These are phyloP conservation scores for Lepidium sativum DNA, from an alignment of 345 rosid genomes.

Conservation along the genomic window DNA sequence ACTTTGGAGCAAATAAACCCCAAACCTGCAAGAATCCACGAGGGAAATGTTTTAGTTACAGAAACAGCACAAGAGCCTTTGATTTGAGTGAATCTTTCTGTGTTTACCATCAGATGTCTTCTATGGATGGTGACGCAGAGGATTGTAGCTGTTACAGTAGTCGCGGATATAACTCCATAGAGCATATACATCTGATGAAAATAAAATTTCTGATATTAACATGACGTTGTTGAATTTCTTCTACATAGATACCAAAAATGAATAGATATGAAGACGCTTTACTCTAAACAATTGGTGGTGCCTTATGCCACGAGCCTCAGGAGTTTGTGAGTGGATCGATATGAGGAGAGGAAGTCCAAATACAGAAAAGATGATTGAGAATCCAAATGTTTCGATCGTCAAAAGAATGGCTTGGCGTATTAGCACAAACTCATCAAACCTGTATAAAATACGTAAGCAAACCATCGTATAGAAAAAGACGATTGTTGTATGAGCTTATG, in stretches of 20 bases:
- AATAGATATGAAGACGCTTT: slow-evolving; percentile 11
- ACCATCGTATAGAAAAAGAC: neutral
- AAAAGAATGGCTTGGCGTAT: slow-evolving; percentile 87
- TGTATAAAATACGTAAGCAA: slow-evolving; percentile 32
- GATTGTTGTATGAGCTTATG: neutral
- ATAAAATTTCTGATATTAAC: neutral
- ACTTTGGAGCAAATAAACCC: slow-evolving; percentile 92
- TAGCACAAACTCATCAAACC: slow-evolving; percentile 89
- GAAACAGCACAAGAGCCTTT: neutral
- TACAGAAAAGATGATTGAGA: slow-evolving; percentile 68
- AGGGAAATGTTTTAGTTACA: neutral
- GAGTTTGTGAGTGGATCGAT: slow-evolving; percentile 12
- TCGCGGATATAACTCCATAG: slow-evolving; percentile 50
- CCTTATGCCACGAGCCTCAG: slow-evolving; percentile 19
- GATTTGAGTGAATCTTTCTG: neutral
- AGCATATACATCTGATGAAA: slow-evolving; percentile 58
- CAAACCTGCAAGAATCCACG: slow-evolving; percentile 65
- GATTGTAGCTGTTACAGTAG: slow-evolving; percentile 53
- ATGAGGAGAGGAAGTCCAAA: slow-evolving; percentile 72
- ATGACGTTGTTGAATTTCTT: neutral
- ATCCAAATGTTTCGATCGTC: slow-evolving; percentile 80
- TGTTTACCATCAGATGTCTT: slow-evolving; percentile 80
- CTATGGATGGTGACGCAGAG: slow-evolving; percentile 76
- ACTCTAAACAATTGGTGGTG: slow-evolving; percentile 44
- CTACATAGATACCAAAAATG: neutral